Percentiles rank a stretch among this genome's conserved stretches.
These are phyloP conservation scores for Penicillium oxalicum DNA, from an alignment of 2,329 filamentous ascomycete genomes.

Conservation along the genomic window DNA sequence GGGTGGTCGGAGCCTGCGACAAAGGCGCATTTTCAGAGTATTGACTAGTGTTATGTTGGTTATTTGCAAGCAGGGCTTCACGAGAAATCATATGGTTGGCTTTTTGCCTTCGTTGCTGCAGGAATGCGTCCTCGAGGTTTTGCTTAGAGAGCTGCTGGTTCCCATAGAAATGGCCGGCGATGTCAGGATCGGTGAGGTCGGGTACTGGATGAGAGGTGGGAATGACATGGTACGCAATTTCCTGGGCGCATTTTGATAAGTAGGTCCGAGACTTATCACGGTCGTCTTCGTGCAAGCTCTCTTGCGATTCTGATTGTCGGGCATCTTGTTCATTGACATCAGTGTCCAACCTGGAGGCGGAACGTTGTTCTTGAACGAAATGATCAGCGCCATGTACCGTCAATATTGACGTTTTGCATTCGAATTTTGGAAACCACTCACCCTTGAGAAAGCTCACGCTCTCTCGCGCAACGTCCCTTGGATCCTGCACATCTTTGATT, in stretches of 20 bases:
- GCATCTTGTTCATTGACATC: slow-evolving; percentile 44
- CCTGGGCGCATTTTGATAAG: slow-evolving; percentile 60
- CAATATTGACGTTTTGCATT: not conserved
- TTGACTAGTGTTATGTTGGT: slow-evolving; percentile 54
- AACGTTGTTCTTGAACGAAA: slow-evolving; percentile 35
- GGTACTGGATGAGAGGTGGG: slow-evolving; percentile 58
- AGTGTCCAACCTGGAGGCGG: slow-evolving; percentile 46
- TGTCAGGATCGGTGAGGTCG: slow-evolving; percentile 42
- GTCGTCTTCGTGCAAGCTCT: slow-evolving; percentile 52
- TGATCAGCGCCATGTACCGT: slow-evolving; percentile 1
- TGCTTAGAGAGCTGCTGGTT: slow-evolving; percentile 49
- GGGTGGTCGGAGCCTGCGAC: slow-evolving; percentile 38
- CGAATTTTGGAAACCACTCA: slow-evolving; percentile 15
- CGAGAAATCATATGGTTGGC: slow-evolving; percentile 42
- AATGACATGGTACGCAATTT: slow-evolving; percentile 62
- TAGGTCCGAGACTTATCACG: slow-evolving; percentile 59
- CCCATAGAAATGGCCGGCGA: slow-evolving; percentile 41
- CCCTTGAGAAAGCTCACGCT: slow-evolving; percentile 38
- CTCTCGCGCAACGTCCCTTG: slow-evolving; percentile 43
- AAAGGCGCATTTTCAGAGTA: slow-evolving; percentile 38
- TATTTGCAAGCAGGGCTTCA: slow-evolving; percentile 51
- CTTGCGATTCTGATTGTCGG: slow-evolving; percentile 40
- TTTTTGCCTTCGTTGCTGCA: slow-evolving; percentile 52
- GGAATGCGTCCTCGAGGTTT: slow-evolving; percentile 55
- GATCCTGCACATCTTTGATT: slow-evolving; percentile 42